These are phyloP conservation scores for Aureobasidium sp. DNA, from an alignment of 2,329 filamentous ascomycete genomes.

Conservation along the genomic window DNA sequence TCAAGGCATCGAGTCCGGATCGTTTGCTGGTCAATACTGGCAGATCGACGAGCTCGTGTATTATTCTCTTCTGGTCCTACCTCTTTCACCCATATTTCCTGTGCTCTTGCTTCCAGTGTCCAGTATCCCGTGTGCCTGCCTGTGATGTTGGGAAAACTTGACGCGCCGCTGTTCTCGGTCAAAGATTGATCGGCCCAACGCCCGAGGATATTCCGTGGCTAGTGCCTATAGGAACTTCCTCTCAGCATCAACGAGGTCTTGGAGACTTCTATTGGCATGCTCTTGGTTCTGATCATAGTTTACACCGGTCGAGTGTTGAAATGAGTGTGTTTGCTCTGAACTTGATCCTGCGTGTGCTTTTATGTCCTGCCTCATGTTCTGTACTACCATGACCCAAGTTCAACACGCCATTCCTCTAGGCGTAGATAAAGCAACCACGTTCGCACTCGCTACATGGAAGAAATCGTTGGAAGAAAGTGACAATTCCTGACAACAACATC, in stretches of 20 bases:
- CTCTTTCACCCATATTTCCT: background rate
- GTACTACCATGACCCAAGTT: background rate
- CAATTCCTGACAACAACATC: background rate
- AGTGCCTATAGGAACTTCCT: background rate
- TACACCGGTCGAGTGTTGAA: background rate
- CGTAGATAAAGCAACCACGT: background rate
- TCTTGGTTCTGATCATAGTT: too few species aligned
- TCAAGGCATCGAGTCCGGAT: background rate
- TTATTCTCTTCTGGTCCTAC: background rate
- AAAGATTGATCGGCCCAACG: background rate
- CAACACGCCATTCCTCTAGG: background rate
- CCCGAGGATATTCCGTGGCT: background rate
- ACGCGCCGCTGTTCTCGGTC: background rate
- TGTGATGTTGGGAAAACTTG: background rate
- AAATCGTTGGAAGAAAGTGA: background rate
- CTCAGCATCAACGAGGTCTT: background rate
- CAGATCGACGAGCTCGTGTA: slow-evolving; percentile 1
- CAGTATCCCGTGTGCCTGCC: background rate
- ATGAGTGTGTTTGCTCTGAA: background rate
- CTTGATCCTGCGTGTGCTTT: background rate
- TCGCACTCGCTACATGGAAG: background rate
- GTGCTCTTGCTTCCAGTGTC: background rate
- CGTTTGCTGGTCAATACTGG: background rate
- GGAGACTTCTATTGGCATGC: background rate
- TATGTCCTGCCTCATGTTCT: background rate